Evolutionary conservation across 179 eudicot species (phyloP), one percentile per base, ranked within the genome.

Genomic region (Spinacia oleracea): DNA sequence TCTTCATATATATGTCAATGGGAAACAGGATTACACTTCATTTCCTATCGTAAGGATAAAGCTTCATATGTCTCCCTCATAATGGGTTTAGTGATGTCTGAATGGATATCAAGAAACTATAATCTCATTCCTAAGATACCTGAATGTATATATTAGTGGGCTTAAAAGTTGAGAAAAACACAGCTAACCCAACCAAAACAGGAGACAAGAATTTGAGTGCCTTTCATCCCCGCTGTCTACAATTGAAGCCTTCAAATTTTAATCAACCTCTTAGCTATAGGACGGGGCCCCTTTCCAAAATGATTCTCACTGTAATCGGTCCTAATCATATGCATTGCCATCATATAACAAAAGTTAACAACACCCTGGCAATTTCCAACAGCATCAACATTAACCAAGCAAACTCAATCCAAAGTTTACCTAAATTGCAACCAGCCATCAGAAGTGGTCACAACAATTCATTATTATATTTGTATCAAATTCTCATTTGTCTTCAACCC

Each of bases 311-410:
- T 65, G 70, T 65, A 65, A 23, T 8, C 20, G 20, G 20, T 63
- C 67, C n/a, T 64, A 23, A 16, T 32, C 70, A 65, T 65, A 65
- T 34, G n/a, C n/a, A 34, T 15, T 32, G 29, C 5, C 50, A 67
- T 67, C 31, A 38, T 38, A 21, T 67, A 67, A 40, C 50, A 67
- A 38, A n/a, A 67, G 72, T 50, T 31, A 67, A 67, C 21, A 40
- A 46, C 31, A 67, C 31, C 48, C 72, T 40, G 50, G 27, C 50
- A 9, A 67, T 20, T 67, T 67, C 72, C 50, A 67, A 67, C 50
- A 67, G 48, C 70, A 8, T 5, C 16, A 67, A 38, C 15, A 40
- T 67, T 40, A 67, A 67, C 72, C 50, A 40, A 40, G 50, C 50
- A 67, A 38, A 67, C 72, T 40, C 25, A 4, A 21, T 40, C 72